Base-by-base conservation (phyloP, 2,329 filamentous ascomycete genomes). In the Sphaerostilbella broomeana region DNA sequence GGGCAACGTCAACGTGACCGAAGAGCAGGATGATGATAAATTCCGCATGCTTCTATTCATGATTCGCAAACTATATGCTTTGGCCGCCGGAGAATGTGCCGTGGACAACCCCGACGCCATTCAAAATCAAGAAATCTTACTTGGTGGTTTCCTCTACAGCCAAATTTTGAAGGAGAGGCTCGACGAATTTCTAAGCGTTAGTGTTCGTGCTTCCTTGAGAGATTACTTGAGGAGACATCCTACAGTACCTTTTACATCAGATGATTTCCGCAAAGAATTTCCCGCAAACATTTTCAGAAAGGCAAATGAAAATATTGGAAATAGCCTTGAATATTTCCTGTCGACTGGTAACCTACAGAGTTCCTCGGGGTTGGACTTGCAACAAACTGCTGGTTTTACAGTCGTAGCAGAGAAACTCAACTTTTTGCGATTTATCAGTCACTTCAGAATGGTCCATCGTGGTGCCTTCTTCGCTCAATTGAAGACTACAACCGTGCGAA, bases 391-490 rank as follows among this genome's bases (percentile, higher is more conserved):
- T 10, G 92, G 92, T 47, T 98, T 94, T 62, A 94, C 87, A 0
- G 88, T 98, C 35, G 89, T 97, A 36, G 92, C 92, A 3, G 92
- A 98, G 61, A 97, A 97, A 73, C 90, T 98, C 59, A 98, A 98
- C 68, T 98, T 97, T 61, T 79, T 94, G 56, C 86, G 92, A 54
- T 98, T 97, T 68, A 94, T 98, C 67, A 92, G 86, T 62, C 92
- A 98, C 63, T 98, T 98, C 75, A 84, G 92, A 51, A 95, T 95
- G 88, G 87, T 98, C 42, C 92, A 98, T 68, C 81, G 92, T 79
- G 92, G 92, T 71, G 92, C 87, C 59, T 98, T 98, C 75, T 98
- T 98, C 61, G 92, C 92, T 4, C 86, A 97, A 60, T 67, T 98
- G 48, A 97, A 95, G 67, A 98, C 92, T 0, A 98, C 92, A 0